Evolutionary conservation across 768 basidiomycete genomes (phyloP), one percentile per base, ranked within the genome.

Genomic region (Trametes sanguinea): DNA sequence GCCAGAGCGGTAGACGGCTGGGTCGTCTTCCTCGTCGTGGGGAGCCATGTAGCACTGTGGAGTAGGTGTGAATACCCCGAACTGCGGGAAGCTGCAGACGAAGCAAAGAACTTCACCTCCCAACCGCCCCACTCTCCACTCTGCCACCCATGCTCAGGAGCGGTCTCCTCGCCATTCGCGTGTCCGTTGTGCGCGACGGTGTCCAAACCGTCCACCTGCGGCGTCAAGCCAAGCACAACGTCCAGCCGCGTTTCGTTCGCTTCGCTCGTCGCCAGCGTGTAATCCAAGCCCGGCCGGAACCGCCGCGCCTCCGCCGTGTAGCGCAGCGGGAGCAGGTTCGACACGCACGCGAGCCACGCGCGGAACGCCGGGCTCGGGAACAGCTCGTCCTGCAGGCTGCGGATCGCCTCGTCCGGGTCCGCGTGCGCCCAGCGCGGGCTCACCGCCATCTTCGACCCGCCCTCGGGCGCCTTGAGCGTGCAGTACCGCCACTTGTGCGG

Each of bases 401-500:
- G 83, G 62, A 93, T 69, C 65, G 87, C 85, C 64, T 80, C 80
- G 61, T 83, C 83, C 17, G 83, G 77, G n/a, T 80, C 78, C 17
- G 82, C 74, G 35, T 81, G 77, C 30, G 84, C 80, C 33, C 81
- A 78, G 55, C 81, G 81, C 29, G 85, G 83, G 16, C 79, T 77
- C 42, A 83, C 82, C 16, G 81, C 79, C 46, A 75, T 76, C 45
- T 72, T 74, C n/a, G 76, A 77, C 5, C 75, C 78, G 27, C 75
- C 74, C 17, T 57, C 60, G 7, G 57, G 47, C 9, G 68, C 56
- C 32, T 75, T 74, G 30, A 95, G 86, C 3, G 82, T 80, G 73
- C 91, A 89, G 79, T 95, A 98, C 37, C 96, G 92, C 83, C 92
- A 93, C 73, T 95, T 94, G 74, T 95, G 94, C 32, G 96, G 94